These are phyloP conservation scores for Calvatia gigantea DNA, from an alignment of 768 basidiomycete genomes.

Conservation along the genomic window DNA sequence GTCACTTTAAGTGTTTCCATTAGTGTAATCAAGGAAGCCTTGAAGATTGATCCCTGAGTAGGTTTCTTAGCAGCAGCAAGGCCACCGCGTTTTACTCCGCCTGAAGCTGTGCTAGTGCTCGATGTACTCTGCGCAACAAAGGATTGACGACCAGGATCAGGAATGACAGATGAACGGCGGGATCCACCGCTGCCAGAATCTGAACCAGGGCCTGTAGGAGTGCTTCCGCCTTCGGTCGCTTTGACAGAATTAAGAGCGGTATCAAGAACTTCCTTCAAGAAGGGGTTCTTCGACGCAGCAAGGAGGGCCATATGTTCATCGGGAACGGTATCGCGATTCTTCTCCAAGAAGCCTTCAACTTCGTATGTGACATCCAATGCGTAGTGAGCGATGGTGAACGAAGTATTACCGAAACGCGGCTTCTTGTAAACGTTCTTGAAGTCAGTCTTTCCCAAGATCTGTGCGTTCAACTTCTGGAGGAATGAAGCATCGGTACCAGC, in stretches of 20 bases:
- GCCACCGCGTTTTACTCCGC: slow-evolving; percentile 59
- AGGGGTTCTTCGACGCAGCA: slow-evolving; percentile 82
- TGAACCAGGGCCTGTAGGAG: slow-evolving; percentile 73
- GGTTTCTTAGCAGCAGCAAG: slow-evolving; percentile 82
- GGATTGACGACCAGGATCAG: slow-evolving; percentile 79
- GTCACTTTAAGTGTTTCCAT: slow-evolving; percentile 98
- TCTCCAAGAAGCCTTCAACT: slow-evolving; percentile 97
- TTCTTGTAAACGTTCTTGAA: slow-evolving; percentile 94
- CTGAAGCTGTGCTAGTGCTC: slow-evolving; percentile 25
- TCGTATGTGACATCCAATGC: slow-evolving; percentile 98
- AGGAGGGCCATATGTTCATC: slow-evolving; percentile 95
- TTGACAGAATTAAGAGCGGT: slow-evolving; percentile 77
- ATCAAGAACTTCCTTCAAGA: slow-evolving; percentile 94
- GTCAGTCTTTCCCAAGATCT: slow-evolving; percentile 75
- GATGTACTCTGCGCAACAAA: slow-evolving; percentile 51
- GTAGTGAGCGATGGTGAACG: slow-evolving; percentile 98
- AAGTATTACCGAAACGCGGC: slow-evolving; percentile 95
- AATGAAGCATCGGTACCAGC: slow-evolving; percentile 91
- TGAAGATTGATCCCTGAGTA: slow-evolving; percentile 98
- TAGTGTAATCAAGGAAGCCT: slow-evolving; percentile 84
- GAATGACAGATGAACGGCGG: slow-evolving; percentile 80
- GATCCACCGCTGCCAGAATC: slow-evolving; percentile 76
- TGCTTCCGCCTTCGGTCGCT: slow-evolving; percentile 61
- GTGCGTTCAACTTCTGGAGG: slow-evolving; percentile 85
- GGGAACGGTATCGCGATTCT: slow-evolving; percentile 97